These are phyloP conservation scores for Copromyces sp. DNA, from an alignment of 495 filamentous ascomycete genomes.

Conservation along the genomic window DNA sequence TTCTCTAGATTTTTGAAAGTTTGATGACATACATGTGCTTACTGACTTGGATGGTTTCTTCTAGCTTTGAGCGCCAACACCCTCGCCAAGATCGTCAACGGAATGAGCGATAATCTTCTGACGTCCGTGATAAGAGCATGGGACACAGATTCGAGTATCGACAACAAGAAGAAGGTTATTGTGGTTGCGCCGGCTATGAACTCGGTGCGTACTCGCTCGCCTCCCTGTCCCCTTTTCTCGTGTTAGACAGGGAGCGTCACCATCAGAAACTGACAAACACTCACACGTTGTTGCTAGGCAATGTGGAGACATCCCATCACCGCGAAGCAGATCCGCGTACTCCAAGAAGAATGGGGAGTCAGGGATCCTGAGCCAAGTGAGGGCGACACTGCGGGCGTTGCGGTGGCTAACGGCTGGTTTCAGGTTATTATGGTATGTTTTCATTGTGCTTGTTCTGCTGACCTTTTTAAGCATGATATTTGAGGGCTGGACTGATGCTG, in stretches of 20 bases:
- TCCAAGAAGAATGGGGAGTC: slow-evolving; percentile 66
- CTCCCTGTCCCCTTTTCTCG: too few relatives aligned
- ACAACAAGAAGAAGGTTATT: slow-evolving; percentile 45
- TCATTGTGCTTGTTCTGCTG: too few relatives aligned
- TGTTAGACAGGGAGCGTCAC: neutral
- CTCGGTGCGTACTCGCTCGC: slow-evolving; percentile 11
- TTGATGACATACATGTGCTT: neutral
- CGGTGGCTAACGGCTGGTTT: slow-evolving; percentile 52
- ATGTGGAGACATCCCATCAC: slow-evolving; percentile 89
- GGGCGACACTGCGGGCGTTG: slow-evolving; percentile 15
- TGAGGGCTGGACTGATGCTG: neutral
- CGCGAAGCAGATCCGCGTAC: slow-evolving; percentile 50
- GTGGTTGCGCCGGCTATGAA: slow-evolving; percentile 44
- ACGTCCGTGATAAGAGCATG: slow-evolving; percentile 73
- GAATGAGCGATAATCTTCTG: slow-evolving; percentile 33
- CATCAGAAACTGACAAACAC: neutral
- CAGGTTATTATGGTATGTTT: slow-evolving; percentile 48
- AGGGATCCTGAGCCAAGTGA: slow-evolving; percentile 39
- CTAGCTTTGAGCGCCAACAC: slow-evolving; percentile 53
- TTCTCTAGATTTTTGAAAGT: too few relatives aligned
- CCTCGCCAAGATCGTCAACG: slow-evolving; percentile 51
- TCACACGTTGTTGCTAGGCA: slow-evolving; percentile 21
- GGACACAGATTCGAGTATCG: slow-evolving; percentile 62
- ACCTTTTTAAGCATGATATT: neutral
- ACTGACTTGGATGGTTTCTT: neutral